Evolutionary conservation across 1,139 yeast genomes (phyloP).

Genomic region (Ashbya aceris): DNA sequence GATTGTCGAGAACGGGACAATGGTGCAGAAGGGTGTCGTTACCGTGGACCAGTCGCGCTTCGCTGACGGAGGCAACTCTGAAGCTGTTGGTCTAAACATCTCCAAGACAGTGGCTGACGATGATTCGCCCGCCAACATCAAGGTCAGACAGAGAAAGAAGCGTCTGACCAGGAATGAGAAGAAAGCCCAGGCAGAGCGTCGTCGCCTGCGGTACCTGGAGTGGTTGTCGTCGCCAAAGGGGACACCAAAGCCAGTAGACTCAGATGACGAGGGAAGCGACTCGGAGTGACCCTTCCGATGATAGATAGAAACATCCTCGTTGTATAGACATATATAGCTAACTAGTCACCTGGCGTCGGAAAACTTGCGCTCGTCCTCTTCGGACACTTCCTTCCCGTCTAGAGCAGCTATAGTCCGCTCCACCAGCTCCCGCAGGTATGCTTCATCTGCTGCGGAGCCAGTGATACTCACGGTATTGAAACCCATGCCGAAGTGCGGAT

Average conservation of each 20-base stretch:
- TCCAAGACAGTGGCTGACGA: conserved; percentile 44
- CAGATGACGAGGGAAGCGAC: conserved; percentile 72
- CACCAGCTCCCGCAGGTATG: conserved; percentile 39
- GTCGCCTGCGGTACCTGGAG: conserved; percentile 86
- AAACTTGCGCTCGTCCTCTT: conserved; percentile 42
- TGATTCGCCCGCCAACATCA: conserved; percentile 92
- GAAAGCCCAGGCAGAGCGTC: conserved; percentile 84
- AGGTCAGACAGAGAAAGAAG: conserved; percentile 86
- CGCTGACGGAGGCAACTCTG: conserved; percentile 60
- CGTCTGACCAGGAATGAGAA: conserved; percentile 94
- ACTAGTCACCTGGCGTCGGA: too few relatives aligned
- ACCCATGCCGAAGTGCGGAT: conserved; percentile 63
- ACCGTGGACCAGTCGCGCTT: conserved; percentile 71
- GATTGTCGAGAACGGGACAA: conserved; percentile 88
- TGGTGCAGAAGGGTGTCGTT: conserved; percentile 73
- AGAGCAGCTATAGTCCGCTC: conserved; percentile 37
- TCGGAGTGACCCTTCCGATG: not conserved
- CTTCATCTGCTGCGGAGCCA: conserved; percentile 39
- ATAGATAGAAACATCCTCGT: not conserved
- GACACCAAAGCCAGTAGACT: conserved; percentile 86
- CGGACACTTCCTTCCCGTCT: conserved; percentile 46
- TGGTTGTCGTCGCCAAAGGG: conserved; percentile 97
- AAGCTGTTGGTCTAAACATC: conserved; percentile 34
- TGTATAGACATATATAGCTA: not conserved
- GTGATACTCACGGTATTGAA: conserved; percentile 64